A percentile compares a stretch with the other conserved stretches of the same genome.
phyloP scores from a whole-genome alignment of 192 early-diverging fungal genomes.

The Pilobolus umbonatus region DNA sequence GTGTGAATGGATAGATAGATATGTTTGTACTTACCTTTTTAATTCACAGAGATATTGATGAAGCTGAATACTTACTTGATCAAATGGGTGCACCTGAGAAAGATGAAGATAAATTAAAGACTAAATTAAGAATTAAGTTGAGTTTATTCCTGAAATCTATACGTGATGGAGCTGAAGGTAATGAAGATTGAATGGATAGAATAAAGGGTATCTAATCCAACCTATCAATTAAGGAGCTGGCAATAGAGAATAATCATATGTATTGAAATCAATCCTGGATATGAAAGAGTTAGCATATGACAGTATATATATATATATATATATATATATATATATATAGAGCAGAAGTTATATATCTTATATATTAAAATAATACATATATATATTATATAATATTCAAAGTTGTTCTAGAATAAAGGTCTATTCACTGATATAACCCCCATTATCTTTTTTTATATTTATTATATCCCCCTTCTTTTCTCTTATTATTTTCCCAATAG shows the following conservation, averaged over 20 bases:
- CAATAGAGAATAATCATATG: not conserved
- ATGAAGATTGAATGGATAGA: no score
- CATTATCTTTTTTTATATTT: not conserved
- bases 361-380: no score
- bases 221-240: not conserved
- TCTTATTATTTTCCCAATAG: not conserved
- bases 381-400: no score
- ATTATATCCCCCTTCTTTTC: not conserved
- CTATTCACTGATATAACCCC: no score
- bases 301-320: not conserved
- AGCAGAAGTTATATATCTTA: no score
- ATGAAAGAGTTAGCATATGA: not conserved
- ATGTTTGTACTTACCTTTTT: not conserved
- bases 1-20: not conserved
- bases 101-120: conserved; percentile 28
- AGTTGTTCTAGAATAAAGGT: no score
- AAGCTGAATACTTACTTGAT: conserved; percentile 33
- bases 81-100: conserved; percentile 32
- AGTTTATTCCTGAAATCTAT: conserved; percentile 18
- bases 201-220: not conserved
- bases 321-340: no score
- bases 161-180: conserved; percentile 31
- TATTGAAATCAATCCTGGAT: not conserved
- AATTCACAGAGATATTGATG: conserved; percentile 29
- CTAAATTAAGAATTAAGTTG: conserved; percentile 26